phyloP scores from a whole-genome alignment of 2,329 filamentous ascomycete species.

The Incumbomyces lentus region DNA sequence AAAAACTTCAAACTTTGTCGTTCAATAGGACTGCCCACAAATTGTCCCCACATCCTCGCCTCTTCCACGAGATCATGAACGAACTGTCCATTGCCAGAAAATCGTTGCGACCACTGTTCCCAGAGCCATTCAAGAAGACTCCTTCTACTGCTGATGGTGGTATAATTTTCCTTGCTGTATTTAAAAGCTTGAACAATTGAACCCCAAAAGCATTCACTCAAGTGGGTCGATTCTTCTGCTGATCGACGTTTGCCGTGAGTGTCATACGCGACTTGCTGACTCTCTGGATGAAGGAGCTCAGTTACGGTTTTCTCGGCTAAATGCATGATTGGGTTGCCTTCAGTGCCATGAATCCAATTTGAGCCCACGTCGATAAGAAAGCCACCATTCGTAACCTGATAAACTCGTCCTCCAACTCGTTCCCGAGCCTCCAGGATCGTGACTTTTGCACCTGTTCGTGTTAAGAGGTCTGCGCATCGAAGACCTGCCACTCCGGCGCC shows the following conservation, averaged over 20 bases:
- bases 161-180: constrained; percentile 44
- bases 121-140: constrained; percentile 51
- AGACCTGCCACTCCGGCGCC: constrained; percentile 52
- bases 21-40: constrained; percentile 51
- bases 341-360: constrained; percentile 56
- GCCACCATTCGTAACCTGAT: constrained; percentile 38
- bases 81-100: constrained; percentile 32
- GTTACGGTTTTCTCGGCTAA: constrained; percentile 47
- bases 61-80: constrained; percentile 37
- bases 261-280: constrained; percentile 40
- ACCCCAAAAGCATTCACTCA: constrained; percentile 43
- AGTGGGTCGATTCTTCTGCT: constrained; percentile 23
- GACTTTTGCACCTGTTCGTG: constrained; percentile 45
- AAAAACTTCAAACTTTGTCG: constrained; percentile 55
- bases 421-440: constrained; percentile 52
- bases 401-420: constrained; percentile 49
- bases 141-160: constrained; percentile 39
- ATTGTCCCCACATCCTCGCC: constrained; percentile 53
- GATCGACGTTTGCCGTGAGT: constrained; percentile 34
- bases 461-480: constrained; percentile 48
- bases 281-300: constrained; percentile 41
- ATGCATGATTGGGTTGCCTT: constrained; percentile 48
- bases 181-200: constrained; percentile 51
- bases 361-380: constrained; percentile 51
- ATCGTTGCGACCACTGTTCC: constrained; percentile 36